Evolutionary conservation across 176 grass and related monocot species (phyloP).

Genomic region (Tuctoria greenei): DNA sequence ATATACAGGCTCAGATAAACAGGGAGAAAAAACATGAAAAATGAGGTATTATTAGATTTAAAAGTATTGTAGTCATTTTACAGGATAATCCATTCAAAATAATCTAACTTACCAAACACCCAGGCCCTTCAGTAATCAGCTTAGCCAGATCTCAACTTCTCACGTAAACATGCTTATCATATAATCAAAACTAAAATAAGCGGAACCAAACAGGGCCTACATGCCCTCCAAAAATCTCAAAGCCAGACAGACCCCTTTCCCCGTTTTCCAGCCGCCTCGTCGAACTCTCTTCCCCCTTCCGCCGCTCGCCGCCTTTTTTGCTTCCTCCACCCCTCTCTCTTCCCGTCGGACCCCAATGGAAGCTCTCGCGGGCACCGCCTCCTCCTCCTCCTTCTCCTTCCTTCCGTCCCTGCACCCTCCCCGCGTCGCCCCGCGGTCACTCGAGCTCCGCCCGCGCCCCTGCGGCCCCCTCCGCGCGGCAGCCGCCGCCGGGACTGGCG

Average conservation of each 20-base stretch:
- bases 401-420: constrained; percentile 15
- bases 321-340: background rate
- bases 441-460: constrained; percentile 14
- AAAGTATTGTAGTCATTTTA: too few species aligned
- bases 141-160: too few species aligned
- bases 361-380: constrained; percentile 32
- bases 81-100: too few species aligned
- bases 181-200: too few species aligned
- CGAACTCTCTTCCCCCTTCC: constrained; percentile 1
- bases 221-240: constrained; percentile 24
- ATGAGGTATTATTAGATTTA: too few species aligned
- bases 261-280: constrained; percentile 44
- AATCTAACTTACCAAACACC: too few species aligned
- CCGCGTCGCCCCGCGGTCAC: background rate
- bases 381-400: constrained; percentile 30
- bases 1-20: too few species aligned
- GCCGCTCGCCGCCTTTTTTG: background rate
- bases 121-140: too few species aligned
- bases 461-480: constrained; percentile 36
- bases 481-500: background rate
- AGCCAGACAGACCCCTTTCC: constrained; percentile 1
- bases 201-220: too few species aligned
- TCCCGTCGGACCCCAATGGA: constrained; percentile 30
- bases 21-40: too few species aligned
- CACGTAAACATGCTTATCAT: too few species aligned